These are phyloP conservation scores for Phytopythium sindhum DNA, from an alignment of 352 stramenopile genomes.

Conservation along the genomic window DNA sequence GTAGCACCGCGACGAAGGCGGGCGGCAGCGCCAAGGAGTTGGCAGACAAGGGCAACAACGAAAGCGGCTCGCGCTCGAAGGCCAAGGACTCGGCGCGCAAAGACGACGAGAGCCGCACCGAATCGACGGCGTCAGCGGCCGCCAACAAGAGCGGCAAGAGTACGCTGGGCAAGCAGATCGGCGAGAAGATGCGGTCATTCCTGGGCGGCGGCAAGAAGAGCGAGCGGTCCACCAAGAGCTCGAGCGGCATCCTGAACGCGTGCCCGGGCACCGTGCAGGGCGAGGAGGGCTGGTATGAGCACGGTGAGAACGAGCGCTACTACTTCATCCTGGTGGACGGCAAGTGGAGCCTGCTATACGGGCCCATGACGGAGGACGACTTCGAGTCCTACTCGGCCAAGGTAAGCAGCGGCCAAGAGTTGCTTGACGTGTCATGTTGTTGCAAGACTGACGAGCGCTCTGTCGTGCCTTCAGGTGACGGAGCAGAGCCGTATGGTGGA, in stretches of 20 bases:
- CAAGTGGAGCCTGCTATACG: slow-evolving; percentile 86
- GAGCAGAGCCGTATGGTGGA: slow-evolving; percentile 66
- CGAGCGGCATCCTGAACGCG: slow-evolving; percentile 78
- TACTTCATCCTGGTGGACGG: slow-evolving; percentile 80
- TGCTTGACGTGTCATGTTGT: neutral
- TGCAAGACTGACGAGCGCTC: neutral
- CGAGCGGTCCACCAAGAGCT: slow-evolving; percentile 52
- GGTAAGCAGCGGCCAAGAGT: slow-evolving; percentile 17
- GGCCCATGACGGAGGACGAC: slow-evolving; percentile 81
- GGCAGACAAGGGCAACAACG: slow-evolving; percentile 11
- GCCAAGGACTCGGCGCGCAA: slow-evolving; percentile 28
- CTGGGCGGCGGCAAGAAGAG: slow-evolving; percentile 71
- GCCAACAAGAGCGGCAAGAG: slow-evolving; percentile 30
- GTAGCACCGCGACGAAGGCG: neutral
- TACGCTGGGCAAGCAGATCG: slow-evolving; percentile 69
- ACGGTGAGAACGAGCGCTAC: slow-evolving; percentile 84
- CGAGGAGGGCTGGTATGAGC: slow-evolving; percentile 87
- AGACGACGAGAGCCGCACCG: slow-evolving; percentile 50
- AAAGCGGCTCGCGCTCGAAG: slow-evolving; percentile 10
- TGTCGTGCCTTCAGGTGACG: slow-evolving; percentile 36
- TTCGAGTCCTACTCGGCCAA: slow-evolving; percentile 75
- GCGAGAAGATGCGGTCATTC: slow-evolving; percentile 80
- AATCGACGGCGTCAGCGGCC: slow-evolving; percentile 21
- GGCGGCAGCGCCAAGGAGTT: slow-evolving; percentile 14
- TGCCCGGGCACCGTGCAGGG: slow-evolving; percentile 75